Conservation (phyloP, 1,284 basidiomycete species). For the Irpex sp. region DNA sequence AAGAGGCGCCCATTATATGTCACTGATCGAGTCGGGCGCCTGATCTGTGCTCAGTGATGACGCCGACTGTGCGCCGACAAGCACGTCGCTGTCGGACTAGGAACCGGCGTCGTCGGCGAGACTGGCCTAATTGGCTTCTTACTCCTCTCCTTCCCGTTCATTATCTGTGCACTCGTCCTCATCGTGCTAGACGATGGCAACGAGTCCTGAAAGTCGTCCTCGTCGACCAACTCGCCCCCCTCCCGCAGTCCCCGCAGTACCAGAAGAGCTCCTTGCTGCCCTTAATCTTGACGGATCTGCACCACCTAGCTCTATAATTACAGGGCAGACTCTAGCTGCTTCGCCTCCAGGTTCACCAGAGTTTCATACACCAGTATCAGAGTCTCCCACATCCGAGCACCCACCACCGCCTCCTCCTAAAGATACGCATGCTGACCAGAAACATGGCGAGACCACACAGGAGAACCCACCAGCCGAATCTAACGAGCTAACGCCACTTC, state of each 20-base stretch:
- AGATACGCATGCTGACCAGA: not conserved
- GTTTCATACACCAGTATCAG: constrained; percentile 5
- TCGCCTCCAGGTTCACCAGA: constrained; percentile 17
- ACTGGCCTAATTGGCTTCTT: not conserved
- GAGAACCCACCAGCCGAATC: not conserved
- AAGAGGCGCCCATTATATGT: not conserved
- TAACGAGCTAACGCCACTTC: constrained; percentile 25
- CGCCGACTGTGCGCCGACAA: not conserved
- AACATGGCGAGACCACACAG: not conserved
- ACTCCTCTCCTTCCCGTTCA: constrained; percentile 5
- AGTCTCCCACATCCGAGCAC: constrained; percentile 9
- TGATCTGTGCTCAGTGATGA: not conserved
- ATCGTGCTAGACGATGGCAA: constrained; percentile 15
- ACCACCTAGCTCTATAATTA: constrained; percentile 14
- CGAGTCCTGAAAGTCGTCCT: constrained; percentile 14
- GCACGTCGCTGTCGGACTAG: not conserved
- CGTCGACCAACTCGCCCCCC: constrained; percentile 15
- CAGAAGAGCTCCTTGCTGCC: constrained; percentile 7
- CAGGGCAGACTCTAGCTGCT: constrained; percentile 17
- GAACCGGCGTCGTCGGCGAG: too few species aligned
- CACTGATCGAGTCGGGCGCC: not conserved
- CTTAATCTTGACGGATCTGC: constrained; percentile 7
- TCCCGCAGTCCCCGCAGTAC: constrained; percentile 13
- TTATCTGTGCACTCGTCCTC: not conserved
- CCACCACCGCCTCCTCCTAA: constrained; percentile 6